These are phyloP conservation scores for Massarina eburnea DNA, from an alignment of 2,329 filamentous ascomycete genomes.

Conservation along the genomic window DNA sequence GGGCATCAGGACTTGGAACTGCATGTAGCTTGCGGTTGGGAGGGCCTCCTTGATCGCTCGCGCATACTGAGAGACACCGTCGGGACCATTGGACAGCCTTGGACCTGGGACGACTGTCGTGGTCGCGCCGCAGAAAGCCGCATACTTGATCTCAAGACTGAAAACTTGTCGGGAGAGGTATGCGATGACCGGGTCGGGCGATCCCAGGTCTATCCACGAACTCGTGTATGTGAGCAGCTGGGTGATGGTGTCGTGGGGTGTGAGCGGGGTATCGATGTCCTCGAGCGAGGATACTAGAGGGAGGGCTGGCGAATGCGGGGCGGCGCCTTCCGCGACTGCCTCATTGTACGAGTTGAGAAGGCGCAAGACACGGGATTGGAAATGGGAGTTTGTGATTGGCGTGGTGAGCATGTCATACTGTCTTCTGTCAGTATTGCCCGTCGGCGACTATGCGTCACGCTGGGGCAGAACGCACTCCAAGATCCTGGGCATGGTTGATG, in stretches of 20 bases:
- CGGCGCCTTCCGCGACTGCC: conserved; percentile 47
- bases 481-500: conserved; percentile 67
- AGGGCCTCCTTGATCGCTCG: conserved; percentile 81
- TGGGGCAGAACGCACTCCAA: conserved; percentile 58
- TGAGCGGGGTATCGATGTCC: conserved; percentile 75
- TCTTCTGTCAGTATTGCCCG: conserved; percentile 7
- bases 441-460: neutral
- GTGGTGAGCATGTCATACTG: conserved; percentile 80
- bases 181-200: conserved; percentile 77
- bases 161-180: conserved; percentile 88
- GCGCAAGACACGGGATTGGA: conserved; percentile 67
- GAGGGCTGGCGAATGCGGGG: conserved; percentile 43
- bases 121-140: conserved; percentile 87
- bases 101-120: conserved; percentile 84
- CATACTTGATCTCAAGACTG: conserved; percentile 89
- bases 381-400: conserved; percentile 74
- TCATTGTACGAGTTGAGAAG: conserved; percentile 60
- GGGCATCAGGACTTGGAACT: conserved; percentile 77
- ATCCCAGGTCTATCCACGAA: conserved; percentile 89
- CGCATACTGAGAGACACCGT: conserved; percentile 71
- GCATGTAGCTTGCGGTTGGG: conserved; percentile 71
- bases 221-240: conserved; percentile 80
- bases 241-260: conserved; percentile 67
- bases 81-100: conserved; percentile 60
- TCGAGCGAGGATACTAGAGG: conserved; percentile 65